These are phyloP conservation scores for Talaromyces islandicus DNA, from an alignment of 2,329 filamentous ascomycete species.

Conservation along the genomic window DNA sequence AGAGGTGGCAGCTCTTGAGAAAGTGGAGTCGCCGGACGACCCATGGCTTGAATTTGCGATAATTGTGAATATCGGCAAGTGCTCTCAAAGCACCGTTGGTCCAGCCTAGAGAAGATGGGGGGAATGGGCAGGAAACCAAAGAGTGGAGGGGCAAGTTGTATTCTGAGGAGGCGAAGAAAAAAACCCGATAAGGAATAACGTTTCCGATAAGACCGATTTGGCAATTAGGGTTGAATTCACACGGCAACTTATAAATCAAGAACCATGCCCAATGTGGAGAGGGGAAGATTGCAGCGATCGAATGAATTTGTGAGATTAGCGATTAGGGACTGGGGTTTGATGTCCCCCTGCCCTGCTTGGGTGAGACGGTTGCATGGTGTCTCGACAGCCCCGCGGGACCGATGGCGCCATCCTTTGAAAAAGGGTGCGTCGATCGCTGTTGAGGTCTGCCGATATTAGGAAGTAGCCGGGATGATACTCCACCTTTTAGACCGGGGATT, in stretches of 20 bases:
- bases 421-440: background rate
- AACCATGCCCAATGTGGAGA: background rate
- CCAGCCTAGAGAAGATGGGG: background rate
- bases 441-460: background rate
- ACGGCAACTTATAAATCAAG: background rate
- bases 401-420: background rate
- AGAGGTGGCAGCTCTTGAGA: constrained; percentile 40
- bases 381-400: background rate
- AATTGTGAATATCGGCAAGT: background rate
- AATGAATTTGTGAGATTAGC: background rate
- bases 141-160: background rate
- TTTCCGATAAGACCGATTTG: background rate
- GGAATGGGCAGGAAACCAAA: background rate
- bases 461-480: background rate
- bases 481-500: background rate
- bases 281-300: background rate
- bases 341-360: background rate
- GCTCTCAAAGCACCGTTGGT: background rate
- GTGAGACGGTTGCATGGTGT: background rate
- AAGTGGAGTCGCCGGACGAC: constrained; percentile 25
- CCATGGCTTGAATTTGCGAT: constrained; percentile 17
- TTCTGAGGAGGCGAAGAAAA: background rate
- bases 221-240: background rate
- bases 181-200: background rate
- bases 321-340: background rate